A percentile compares a stretch with the other conserved stretches of the same genome.
Evolutionary conservation across 2,329 filamentous ascomycete genomes (phyloP).

Genomic region (Fusarium transvaalense): DNA sequence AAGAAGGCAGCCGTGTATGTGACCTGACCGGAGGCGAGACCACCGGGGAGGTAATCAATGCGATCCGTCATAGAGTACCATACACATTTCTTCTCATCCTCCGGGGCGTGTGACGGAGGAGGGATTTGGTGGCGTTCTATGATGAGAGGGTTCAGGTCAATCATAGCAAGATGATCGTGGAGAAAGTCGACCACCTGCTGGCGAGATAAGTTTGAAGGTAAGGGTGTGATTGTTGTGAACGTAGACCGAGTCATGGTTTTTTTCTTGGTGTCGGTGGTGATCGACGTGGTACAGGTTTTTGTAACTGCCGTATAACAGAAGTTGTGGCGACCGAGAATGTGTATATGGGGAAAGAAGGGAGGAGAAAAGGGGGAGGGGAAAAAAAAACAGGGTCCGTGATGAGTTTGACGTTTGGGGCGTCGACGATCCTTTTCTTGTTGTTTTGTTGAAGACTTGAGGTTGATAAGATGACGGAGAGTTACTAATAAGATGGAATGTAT

Average conservation of each 20-base stretch:
- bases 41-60: slow-evolving; percentile 79
- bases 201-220: slow-evolving; percentile 76
- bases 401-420: neutral
- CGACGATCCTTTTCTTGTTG: slow-evolving; percentile 18
- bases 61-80: slow-evolving; percentile 88
- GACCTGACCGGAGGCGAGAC: slow-evolving; percentile 73
- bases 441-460: slow-evolving; percentile 12
- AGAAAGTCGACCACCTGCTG: slow-evolving; percentile 80
- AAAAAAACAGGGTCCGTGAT: slow-evolving; percentile 9
- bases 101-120: slow-evolving; percentile 72
- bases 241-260: slow-evolving; percentile 60
- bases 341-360: slow-evolving; percentile 16
- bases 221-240: slow-evolving; percentile 83
- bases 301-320: neutral
- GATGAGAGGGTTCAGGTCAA: slow-evolving; percentile 87
- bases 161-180: slow-evolving; percentile 84
- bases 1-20: slow-evolving; percentile 86
- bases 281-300: slow-evolving; percentile 13
- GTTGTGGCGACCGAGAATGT: slow-evolving; percentile 1
- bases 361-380: neutral
- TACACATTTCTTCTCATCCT: slow-evolving; percentile 77
- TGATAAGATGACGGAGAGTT: slow-evolving; percentile 20
- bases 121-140: slow-evolving; percentile 76
- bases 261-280: slow-evolving; percentile 20
- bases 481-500: neutral